These are phyloP conservation scores for Microcyclosporella mali DNA, from an alignment of 2,329 filamentous ascomycete genomes.

Conservation along the genomic window DNA sequence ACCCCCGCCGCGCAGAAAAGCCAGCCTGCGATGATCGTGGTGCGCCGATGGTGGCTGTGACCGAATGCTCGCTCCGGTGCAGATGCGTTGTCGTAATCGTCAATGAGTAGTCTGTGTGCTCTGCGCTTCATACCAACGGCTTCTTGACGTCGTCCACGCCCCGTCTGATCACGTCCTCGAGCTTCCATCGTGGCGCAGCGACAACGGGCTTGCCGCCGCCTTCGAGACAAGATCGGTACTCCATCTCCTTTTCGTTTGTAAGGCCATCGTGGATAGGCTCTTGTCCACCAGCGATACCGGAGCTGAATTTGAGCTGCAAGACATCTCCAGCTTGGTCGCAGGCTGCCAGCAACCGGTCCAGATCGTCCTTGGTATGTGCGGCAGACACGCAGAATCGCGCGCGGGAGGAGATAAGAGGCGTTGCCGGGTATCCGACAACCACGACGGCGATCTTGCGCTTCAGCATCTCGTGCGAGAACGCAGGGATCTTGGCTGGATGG, in stretches of 20 bases:
- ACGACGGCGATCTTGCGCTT: slow-evolving; percentile 96
- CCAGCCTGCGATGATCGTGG: slow-evolving; percentile 3
- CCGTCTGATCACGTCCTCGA: slow-evolving; percentile 66
- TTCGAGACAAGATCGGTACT: slow-evolving; percentile 50
- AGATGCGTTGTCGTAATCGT: slow-evolving; percentile 1
- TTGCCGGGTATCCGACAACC: slow-evolving; percentile 94
- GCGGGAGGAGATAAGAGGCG: slow-evolving; percentile 87
- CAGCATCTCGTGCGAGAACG: slow-evolving; percentile 98
- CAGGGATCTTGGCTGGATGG: slow-evolving; percentile 97
- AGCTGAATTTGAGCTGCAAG: slow-evolving; percentile 94
- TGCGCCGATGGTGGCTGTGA: not conserved
- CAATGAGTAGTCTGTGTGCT: slow-evolving; percentile 1
- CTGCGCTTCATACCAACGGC: slow-evolving; percentile 42
- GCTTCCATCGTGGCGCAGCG: slow-evolving; percentile 68
- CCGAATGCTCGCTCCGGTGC: not conserved
- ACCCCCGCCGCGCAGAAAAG: not conserved
- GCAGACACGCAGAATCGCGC: slow-evolving; percentile 94
- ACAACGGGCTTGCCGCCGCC: slow-evolving; percentile 45
- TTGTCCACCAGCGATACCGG: slow-evolving; percentile 82
- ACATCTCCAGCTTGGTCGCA: slow-evolving; percentile 91
- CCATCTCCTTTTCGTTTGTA: slow-evolving; percentile 63
- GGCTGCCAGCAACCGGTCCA: slow-evolving; percentile 80
- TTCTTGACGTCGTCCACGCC: slow-evolving; percentile 71
- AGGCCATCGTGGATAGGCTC: slow-evolving; percentile 68
- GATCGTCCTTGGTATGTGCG: slow-evolving; percentile 95